Base-by-base conservation (phyloP, 495 filamentous ascomycete species). In the Trichoderma virens region DNA sequence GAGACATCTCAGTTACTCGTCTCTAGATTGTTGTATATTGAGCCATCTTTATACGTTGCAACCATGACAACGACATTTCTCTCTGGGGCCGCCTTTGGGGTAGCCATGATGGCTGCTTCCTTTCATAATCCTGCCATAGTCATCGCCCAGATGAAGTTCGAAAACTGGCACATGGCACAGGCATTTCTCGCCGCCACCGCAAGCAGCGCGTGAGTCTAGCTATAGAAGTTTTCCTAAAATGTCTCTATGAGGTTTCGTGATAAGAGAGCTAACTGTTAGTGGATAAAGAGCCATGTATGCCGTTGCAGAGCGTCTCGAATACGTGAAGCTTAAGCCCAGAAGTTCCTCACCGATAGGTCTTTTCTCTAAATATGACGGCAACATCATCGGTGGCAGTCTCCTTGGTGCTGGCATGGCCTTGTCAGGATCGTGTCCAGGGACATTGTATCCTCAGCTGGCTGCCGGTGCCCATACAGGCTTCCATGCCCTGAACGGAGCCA, bases 91-190 rank as follows among this genome's bases (percentile, higher is more conserved):
- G 68, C 75, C 65, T 85, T 87, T 65, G 84, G 84, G 34, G 80
- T 79, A 9, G 83, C 82, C 62, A 70, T 86, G 20, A 76, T 82
- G 27, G 75, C 78, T 23, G 73, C 82, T 11, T 81, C 80, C 23
- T 79, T 87, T 60, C 81, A 79, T 67, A 72, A 76, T 61, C 83
- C 84, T 7, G 67, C 74, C 16, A 74, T 81, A 65, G 85, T 87
- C 66, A 64, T 83, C 60, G 70, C 69, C 0, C 83, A 87, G 69
- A 78, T 87, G 73, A 71, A 69, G 28, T 74, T 86, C 8, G 66
- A 73, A 39, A 78, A 83, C 72, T 85, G 80, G 70, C 80, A 82
- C 63, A 86, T 87, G 84, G 69, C 85, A 32, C 76, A 84, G 67
- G 77, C 79, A 1, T 87, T 87, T 65, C 70, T 85, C 3, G 73